phyloP scores from a whole-genome alignment of 1,284 basidiomycete species.

The Apiotrichum domesticum region DNA sequence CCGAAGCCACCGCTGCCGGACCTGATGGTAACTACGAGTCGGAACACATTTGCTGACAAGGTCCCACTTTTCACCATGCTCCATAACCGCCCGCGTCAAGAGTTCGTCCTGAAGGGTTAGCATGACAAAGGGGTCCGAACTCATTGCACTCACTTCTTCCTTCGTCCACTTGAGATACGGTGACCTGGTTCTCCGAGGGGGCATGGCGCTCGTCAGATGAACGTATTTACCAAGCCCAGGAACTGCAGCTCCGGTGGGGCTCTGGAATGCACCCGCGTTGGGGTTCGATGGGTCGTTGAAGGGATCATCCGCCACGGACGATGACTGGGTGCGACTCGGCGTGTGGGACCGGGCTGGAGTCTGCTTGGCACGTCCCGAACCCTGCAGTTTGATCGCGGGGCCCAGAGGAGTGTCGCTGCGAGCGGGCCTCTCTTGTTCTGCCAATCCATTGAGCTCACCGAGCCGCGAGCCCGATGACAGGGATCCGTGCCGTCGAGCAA shows the following conservation, averaged over 20 bases:
- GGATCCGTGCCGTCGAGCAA: conserved; percentile 5
- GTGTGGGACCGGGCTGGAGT: background rate
- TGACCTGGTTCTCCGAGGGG: conserved; percentile 35
- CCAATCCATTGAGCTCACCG: background rate
- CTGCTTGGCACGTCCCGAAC: background rate
- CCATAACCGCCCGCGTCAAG: conserved; percentile 40
- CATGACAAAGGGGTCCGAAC: no score
- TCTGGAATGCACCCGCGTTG: conserved; percentile 17
- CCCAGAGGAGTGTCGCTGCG: conserved; percentile 23
- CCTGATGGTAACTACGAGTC: conserved; percentile 44
- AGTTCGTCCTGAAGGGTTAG: conserved; percentile 36
- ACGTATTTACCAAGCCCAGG: conserved; percentile 44
- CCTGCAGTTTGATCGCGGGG: conserved; percentile 32
- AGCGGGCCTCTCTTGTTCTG: background rate
- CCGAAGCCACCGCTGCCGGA: conserved; percentile 43
- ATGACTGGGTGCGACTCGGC: background rate
- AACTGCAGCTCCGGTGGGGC: conserved; percentile 34
- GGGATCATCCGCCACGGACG: conserved; percentile 8
- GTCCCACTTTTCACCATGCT: conserved; percentile 47
- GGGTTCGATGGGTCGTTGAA: conserved; percentile 2
- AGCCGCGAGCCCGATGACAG: background rate
- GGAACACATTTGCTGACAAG: conserved; percentile 44
- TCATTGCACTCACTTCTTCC: conserved; percentile 37
- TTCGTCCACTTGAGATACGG: conserved; percentile 46
- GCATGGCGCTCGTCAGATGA: conserved; percentile 38